These are phyloP conservation scores for Tricladium varicosporioides DNA, from an alignment of 2,329 filamentous ascomycete species.

Conservation along the genomic window DNA sequence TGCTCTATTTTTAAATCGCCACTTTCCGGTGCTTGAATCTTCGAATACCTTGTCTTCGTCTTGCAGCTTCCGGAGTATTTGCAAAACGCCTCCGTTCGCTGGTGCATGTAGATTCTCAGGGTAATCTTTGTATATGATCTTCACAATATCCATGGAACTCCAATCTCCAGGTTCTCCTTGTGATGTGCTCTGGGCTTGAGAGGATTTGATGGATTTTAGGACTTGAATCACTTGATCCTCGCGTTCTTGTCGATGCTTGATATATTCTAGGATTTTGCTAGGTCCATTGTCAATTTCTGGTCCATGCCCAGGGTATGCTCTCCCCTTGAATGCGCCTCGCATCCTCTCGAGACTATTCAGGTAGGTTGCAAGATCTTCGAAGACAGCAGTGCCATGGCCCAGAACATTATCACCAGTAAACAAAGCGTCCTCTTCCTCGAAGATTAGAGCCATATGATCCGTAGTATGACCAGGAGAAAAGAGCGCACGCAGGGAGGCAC, in stretches of 20 bases:
- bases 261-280: constrained; percentile 76
- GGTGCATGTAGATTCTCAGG: constrained; percentile 72
- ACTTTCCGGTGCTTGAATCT: constrained; percentile 38
- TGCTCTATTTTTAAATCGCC: constrained; percentile 44
- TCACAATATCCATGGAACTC: constrained; percentile 81
- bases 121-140: constrained; percentile 79
- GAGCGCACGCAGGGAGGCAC: constrained; percentile 65
- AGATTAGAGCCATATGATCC: constrained; percentile 77
- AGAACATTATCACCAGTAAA: constrained; percentile 90
- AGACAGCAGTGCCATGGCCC: constrained; percentile 82
- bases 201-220: constrained; percentile 45
- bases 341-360: constrained; percentile 68
- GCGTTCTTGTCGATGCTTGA: constrained; percentile 73
- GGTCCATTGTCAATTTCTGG: constrained; percentile 71
- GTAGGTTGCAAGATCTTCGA: constrained; percentile 72
- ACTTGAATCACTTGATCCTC: constrained; percentile 75
- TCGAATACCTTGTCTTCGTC: constrained; percentile 65
- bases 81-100: constrained; percentile 71
- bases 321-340: constrained; percentile 60
- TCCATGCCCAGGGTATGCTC: constrained; percentile 87
- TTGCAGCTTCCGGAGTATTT: constrained; percentile 77
- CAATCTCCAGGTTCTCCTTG: constrained; percentile 43
- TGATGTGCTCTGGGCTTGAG: constrained; percentile 22
- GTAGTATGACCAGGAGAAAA: constrained; percentile 72
- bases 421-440: constrained; percentile 76